These are phyloP conservation scores for Lachancea sp. DNA, from an alignment of 805 yeast genomes.

Conservation along the genomic window DNA sequence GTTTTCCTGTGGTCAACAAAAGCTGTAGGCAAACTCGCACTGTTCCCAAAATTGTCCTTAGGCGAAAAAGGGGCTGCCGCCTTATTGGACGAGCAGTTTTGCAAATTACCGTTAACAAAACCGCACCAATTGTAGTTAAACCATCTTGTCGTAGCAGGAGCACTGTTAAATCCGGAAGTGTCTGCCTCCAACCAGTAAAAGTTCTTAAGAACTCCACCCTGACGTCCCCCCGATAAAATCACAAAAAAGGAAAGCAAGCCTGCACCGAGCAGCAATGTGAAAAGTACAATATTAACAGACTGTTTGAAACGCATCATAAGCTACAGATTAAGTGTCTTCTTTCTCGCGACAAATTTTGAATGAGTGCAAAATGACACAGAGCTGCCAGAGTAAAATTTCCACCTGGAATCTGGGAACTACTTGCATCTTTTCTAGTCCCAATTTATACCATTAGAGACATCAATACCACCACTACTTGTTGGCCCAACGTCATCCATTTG, in stretches of 20 bases:
- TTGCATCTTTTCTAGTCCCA: too few species aligned
- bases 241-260: conserved; percentile 52
- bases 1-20: conserved; percentile 45
- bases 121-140: conserved; percentile 66
- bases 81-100: conserved; percentile 44
- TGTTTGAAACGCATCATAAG: conserved; percentile 22
- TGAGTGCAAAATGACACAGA: too few species aligned
- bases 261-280: conserved; percentile 40
- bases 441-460: too few species aligned
- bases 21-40: conserved; percentile 45
- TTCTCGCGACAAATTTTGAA: too few species aligned
- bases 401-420: too few species aligned
- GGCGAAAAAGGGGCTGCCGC: conserved; percentile 91
- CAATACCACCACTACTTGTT: too few species aligned
- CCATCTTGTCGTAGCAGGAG: conserved; percentile 58
- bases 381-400: too few species aligned
- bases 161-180: conserved; percentile 46
- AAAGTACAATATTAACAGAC: conserved; percentile 28
- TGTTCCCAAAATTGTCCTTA: conserved; percentile 57
- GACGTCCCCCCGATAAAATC: conserved; percentile 57
- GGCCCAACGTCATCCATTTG: too few species aligned
- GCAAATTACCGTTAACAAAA: conserved; percentile 38
- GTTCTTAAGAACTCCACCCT: conserved; percentile 47
- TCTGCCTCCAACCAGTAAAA: conserved; percentile 81
- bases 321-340: neutral